phyloP scores from a whole-genome alignment of 2,329 filamentous ascomycete genomes.

The Hypoxylon sp. region DNA sequence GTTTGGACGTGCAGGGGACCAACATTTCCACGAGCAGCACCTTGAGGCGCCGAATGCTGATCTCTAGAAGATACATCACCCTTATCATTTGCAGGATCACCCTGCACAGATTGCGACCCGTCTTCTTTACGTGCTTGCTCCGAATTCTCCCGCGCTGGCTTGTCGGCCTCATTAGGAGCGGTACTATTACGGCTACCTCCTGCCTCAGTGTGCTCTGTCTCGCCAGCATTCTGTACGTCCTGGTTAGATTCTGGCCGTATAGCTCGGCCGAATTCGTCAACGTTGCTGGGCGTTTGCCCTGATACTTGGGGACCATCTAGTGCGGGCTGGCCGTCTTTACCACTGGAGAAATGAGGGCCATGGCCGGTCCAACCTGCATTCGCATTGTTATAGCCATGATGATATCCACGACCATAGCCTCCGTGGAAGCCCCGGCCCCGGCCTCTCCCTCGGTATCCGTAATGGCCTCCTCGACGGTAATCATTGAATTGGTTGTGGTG shows the following conservation, averaged over 20 bases:
- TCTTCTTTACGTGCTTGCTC: conserved; percentile 51
- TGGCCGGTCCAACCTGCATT: conserved; percentile 51
- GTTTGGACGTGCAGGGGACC: conserved; percentile 47
- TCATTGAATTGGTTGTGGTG: conserved; percentile 83
- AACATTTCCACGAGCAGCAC: conserved; percentile 45
- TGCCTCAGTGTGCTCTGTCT: conserved; percentile 42
- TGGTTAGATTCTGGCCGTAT: conserved; percentile 51
- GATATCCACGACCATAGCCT: conserved; percentile 70
- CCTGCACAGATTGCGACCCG: conserved; percentile 48
- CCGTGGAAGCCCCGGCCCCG: conserved; percentile 70
- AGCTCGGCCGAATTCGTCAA: conserved; percentile 60
- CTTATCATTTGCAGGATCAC: conserved; percentile 51
- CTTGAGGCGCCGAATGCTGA: conserved; percentile 49
- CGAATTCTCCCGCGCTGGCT: conserved; percentile 47
- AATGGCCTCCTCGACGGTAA: conserved; percentile 77
- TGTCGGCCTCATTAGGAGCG: conserved; percentile 41
- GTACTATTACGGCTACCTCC: conserved; percentile 47
- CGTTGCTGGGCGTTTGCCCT: conserved; percentile 51
- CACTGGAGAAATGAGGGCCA: conserved; percentile 43
- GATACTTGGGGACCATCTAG: conserved; percentile 45
- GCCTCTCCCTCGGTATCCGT: conserved; percentile 77
- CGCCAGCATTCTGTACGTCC: conserved; percentile 47
- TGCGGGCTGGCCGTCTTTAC: conserved; percentile 43
- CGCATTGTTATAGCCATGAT: conserved; percentile 59
- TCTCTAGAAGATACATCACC: conserved; percentile 56